phyloP scores from a whole-genome alignment of 805 yeast genomes.

The Metschnikowia continentalis region DNA sequence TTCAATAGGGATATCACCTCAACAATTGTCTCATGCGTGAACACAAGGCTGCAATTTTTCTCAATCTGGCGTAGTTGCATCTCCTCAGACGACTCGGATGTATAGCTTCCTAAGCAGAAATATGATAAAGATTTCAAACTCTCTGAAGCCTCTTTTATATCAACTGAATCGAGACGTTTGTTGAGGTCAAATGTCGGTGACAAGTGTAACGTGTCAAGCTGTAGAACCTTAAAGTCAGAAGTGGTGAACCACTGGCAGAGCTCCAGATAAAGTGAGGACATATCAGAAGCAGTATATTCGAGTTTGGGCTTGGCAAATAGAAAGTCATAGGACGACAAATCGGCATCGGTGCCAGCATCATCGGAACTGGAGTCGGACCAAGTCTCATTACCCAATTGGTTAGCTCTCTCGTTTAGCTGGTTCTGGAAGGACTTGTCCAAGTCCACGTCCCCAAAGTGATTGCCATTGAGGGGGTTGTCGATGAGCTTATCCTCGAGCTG shows the following conservation, averaged over 20 bases:
- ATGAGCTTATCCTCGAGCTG: constrained; percentile 45
- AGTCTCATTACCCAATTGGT: constrained; percentile 25
- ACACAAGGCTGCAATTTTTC: constrained; percentile 17
- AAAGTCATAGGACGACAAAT: constrained; percentile 20
- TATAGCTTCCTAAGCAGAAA: constrained; percentile 13
- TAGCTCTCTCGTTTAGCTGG: constrained; percentile 40
- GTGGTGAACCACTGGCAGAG: constrained; percentile 38
- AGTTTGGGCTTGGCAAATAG: constrained; percentile 30
- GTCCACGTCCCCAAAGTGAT: constrained; percentile 26
- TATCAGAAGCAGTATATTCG: constrained; percentile 27
- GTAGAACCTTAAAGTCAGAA: constrained; percentile 24
- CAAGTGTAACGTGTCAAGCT: neutral
- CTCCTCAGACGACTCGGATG: neutral
- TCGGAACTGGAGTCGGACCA: constrained; percentile 10
- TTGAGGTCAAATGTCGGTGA: neutral
- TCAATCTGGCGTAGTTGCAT: constrained; percentile 11
- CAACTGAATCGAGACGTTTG: neutral
- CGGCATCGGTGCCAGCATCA: constrained; percentile 5
- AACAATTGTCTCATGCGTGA: constrained; percentile 14
- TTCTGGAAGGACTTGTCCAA: constrained; percentile 41
- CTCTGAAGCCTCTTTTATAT: neutral
- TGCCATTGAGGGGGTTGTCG: constrained; percentile 35
- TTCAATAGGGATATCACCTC: constrained; percentile 11
- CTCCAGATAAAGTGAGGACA: constrained; percentile 25
- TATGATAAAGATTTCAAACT: constrained; percentile 8